phyloP scores from a whole-genome alignment of 768 basidiomycete species.

The Psilocybe cubensis region DNA sequence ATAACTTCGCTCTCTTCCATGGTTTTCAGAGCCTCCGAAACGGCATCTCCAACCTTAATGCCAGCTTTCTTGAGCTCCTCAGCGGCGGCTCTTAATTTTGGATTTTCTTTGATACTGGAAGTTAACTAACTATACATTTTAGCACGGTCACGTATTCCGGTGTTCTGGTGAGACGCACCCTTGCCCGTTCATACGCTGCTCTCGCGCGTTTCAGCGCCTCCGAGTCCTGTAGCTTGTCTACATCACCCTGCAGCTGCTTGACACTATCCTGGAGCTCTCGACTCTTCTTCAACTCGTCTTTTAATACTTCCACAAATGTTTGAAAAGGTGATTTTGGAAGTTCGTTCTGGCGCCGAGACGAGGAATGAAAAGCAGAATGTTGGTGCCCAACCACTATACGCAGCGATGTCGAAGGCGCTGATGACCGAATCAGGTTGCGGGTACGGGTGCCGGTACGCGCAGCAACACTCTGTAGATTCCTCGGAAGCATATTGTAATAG shows the following conservation, averaged over 20 bases:
- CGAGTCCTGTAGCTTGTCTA: slow-evolving; percentile 95
- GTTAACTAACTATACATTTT: slow-evolving; percentile 58
- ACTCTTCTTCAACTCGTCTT: slow-evolving; percentile 92
- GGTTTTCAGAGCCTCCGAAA: slow-evolving; percentile 85
- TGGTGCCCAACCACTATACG: slow-evolving; percentile 38
- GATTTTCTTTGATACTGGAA: slow-evolving; percentile 96
- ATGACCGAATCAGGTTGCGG: slow-evolving; percentile 25
- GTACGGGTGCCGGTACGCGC: slow-evolving; percentile 37
- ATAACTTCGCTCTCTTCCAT: slow-evolving; percentile 96
- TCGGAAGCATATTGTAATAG: slow-evolving; percentile 40
- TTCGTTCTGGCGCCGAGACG: slow-evolving; percentile 63
- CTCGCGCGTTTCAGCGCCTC: slow-evolving; percentile 92
- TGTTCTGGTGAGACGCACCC: slow-evolving; percentile 59
- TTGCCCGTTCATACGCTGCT: slow-evolving; percentile 91
- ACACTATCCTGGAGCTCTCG: slow-evolving; percentile 95
- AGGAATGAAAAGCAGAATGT: slow-evolving; percentile 64
- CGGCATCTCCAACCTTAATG: slow-evolving; percentile 92
- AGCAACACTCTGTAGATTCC: slow-evolving; percentile 44
- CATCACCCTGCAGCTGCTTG: slow-evolving; percentile 96
- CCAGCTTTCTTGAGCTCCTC: slow-evolving; percentile 91
- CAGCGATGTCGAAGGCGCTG: slow-evolving; percentile 36
- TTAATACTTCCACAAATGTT: slow-evolving; percentile 93
- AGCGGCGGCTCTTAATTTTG: slow-evolving; percentile 86
- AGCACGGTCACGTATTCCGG: neutral
- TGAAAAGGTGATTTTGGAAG: slow-evolving; percentile 91